Percentiles rank a stretch among this genome's conserved stretches.
phyloP scores from a whole-genome alignment of 2,329 filamentous ascomycete species.

The Colletotrichum aenigma region DNA sequence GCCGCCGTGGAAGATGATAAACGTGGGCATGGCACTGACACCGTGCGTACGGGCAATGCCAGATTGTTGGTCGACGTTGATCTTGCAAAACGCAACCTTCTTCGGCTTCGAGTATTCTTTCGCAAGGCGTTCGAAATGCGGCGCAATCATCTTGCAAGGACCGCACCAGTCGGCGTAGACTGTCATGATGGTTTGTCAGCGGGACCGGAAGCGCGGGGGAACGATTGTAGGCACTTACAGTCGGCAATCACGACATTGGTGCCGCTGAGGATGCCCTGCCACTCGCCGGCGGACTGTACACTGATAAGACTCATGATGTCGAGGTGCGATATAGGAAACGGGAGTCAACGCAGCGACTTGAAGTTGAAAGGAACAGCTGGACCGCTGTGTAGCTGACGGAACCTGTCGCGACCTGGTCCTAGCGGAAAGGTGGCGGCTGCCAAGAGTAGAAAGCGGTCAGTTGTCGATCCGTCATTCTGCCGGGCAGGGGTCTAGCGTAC shows the following conservation, averaged over 20 bases:
- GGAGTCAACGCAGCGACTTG: background rate
- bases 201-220: conserved; percentile 1
- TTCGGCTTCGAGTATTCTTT: conserved; percentile 79
- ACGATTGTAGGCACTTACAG: conserved; percentile 62
- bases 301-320: conserved; percentile 51
- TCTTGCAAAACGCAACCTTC: conserved; percentile 87
- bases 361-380: background rate
- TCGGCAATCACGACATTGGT: conserved; percentile 86
- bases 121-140: conserved; percentile 84
- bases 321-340: background rate
- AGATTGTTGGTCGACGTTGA: conserved; percentile 85
- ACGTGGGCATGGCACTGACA: conserved; percentile 91
- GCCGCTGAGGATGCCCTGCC: conserved; percentile 71
- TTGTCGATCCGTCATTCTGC: conserved; percentile 23
- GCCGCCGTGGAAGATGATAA: conserved; percentile 85
- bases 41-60: conserved; percentile 78
- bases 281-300: conserved; percentile 72
- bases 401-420: conserved; percentile 4
- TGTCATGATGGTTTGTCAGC: conserved; percentile 42
- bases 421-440: conserved; percentile 11
- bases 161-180: conserved; percentile 97
- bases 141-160: conserved; percentile 91
- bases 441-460: conserved; percentile 26
- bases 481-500: conserved; percentile 5
- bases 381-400: background rate